Base-by-base conservation (phyloP, 106 monocot species). In the Cymbidium sinense region DNA sequence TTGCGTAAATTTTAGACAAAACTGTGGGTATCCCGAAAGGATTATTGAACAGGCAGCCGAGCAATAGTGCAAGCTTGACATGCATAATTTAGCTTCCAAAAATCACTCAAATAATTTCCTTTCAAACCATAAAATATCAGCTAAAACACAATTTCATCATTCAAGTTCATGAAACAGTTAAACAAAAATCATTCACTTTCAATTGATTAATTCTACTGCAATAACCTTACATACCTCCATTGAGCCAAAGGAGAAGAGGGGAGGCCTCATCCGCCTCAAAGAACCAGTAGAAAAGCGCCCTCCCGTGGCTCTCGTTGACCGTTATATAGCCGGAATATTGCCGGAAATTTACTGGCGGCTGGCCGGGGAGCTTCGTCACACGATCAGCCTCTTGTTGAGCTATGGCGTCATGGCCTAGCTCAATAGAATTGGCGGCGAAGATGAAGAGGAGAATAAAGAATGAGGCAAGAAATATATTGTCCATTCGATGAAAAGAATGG, bases 211-310 rank as follows among this genome's bases (percentile, higher is more conserved):
- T 69, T 6, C 23, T 27, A 9, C 23, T 25, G 4, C 58, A 61
- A 5, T 21, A 61, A 61, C 25, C 34, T 5, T 19, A 15, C 20
- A 31, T 82, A 95, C 95, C 95, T 91, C 95, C 95, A 72, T 95
- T 95, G 61, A 95, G 88, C 95, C 95, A 95, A 7, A 95, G 89
- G 12, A 95, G 83, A 21, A 95, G 84, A 9, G 95, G 95, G 15
- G 82, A 86, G 5, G 80, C 64, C 2, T 65, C 33, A 34, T 82
- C 62, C 29, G 91, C 95, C 81, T 95, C 95, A 64, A 95, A 89
- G 87, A 95, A 95, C 95, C 95, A 95, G 65, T 95, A 95, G 85
- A 95, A 95, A 70, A 95, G 89, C 0, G 95, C 91, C 41, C 85
- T 78, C 3, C 95, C 95, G 34, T 92, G 91, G 76, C 77, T 76